phyloP scores from a whole-genome alignment of 2,329 filamentous ascomycete genomes.

The Aspergillus ochraceoroseus region DNA sequence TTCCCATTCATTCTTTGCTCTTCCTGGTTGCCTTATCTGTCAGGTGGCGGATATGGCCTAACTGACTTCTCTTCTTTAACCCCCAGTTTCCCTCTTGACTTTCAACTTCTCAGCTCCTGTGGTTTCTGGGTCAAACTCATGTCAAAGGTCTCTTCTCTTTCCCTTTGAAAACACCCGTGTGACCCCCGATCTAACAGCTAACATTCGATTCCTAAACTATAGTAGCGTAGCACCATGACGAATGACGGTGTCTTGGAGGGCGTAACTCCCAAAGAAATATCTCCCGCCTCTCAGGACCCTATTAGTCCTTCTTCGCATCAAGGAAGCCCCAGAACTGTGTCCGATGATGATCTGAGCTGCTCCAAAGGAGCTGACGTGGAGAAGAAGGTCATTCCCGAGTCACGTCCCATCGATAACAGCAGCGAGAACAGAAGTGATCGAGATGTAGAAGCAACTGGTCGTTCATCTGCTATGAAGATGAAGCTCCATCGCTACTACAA shows the following conservation, averaged over 20 bases:
- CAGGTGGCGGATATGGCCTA: not conserved
- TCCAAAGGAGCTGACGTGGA: not conserved
- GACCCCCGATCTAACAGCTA: constrained; percentile 2
- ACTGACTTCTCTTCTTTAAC: constrained; percentile 2
- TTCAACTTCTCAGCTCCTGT: not conserved
- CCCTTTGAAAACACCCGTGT: too few species aligned
- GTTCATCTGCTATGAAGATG: constrained; percentile 2
- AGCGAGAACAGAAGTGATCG: constrained; percentile 7
- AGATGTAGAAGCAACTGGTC: constrained; percentile 8
- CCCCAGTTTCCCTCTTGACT: not conserved
- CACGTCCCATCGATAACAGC: constrained; percentile 4
- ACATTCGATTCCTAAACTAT: too few species aligned
- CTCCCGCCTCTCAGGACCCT: constrained; percentile 1
- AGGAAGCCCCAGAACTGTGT: not conserved
- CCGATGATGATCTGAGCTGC: constrained; percentile 1
- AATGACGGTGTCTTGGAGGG: constrained; percentile 8
- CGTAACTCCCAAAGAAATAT: constrained; percentile 1
- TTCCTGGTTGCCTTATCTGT: constrained; percentile 6
- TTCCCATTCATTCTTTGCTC: constrained; percentile 5
- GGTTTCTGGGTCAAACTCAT: not conserved
- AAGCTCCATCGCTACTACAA: constrained; percentile 18
- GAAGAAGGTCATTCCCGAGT: constrained; percentile 7
- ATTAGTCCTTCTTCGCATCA: constrained; percentile 1
- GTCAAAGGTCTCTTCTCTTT: too few species aligned
- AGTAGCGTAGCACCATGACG: constrained; percentile 3